Conservation (phyloP, 2,329 filamentous ascomycete genomes). For the Alternaria solani region DNA sequence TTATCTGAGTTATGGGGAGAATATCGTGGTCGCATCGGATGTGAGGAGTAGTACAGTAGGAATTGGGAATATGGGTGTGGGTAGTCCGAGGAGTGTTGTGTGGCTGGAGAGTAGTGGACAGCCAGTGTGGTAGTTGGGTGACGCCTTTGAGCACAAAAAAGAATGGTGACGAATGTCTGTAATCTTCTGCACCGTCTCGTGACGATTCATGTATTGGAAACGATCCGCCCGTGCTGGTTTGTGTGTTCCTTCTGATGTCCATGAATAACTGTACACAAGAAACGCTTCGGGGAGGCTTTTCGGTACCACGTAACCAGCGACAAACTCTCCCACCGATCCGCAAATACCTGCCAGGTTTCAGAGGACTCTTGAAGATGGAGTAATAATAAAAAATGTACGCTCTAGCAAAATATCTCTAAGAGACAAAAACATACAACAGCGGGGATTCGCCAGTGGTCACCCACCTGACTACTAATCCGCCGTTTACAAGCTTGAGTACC, state of each 20-base stretch:
- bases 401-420: not conserved
- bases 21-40: slow-evolving; percentile 76
- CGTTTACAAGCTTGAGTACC: not conserved
- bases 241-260: not conserved
- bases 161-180: not conserved
- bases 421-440: not conserved
- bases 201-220: not conserved
- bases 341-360: too few species aligned
- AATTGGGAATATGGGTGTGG: slow-evolving; percentile 39
- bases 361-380: too few species aligned
- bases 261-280: too few species aligned
- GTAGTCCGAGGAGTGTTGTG: slow-evolving; percentile 32
- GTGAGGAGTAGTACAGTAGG: slow-evolving; percentile 68
- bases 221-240: not conserved
- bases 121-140: not conserved
- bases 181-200: not conserved
- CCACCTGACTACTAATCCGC: not conserved
- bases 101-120: slow-evolving; percentile 39
- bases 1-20: slow-evolving; percentile 78
- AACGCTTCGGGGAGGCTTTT: too few species aligned
- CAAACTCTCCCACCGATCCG: too few species aligned
- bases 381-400: too few species aligned
- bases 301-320: too few species aligned
- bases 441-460: not conserved
- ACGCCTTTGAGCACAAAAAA: not conserved